These are phyloP conservation scores for Pisolithus albus DNA, from an alignment of 768 basidiomycete genomes.

Conservation along the genomic window DNA sequence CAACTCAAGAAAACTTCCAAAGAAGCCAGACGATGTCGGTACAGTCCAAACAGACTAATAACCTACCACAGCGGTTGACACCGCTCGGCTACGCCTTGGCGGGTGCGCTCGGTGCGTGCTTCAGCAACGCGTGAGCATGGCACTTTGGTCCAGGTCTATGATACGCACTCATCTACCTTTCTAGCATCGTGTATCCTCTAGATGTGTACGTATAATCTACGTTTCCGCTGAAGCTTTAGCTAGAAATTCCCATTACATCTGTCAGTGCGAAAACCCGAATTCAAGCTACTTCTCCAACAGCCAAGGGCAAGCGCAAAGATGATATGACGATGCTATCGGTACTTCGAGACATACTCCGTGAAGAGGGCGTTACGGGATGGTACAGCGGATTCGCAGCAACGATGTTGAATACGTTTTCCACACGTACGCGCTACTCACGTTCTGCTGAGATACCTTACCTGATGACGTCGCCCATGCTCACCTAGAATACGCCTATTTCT, in stretches of 20 bases:
- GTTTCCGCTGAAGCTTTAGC: not conserved
- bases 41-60: constrained; percentile 44
- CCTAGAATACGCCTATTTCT: constrained; percentile 98
- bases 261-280: constrained; percentile 88
- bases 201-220: constrained; percentile 64
- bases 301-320: constrained; percentile 46
- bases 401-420: constrained; percentile 97
- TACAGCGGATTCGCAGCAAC: constrained; percentile 93
- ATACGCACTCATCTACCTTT: constrained; percentile 4
- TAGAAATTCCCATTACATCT: not conserved
- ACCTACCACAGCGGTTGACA: constrained; percentile 62
- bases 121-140: constrained; percentile 78
- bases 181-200: constrained; percentile 86
- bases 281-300: constrained; percentile 63
- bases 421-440: constrained; percentile 55
- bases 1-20: too few species aligned
- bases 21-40: constrained; percentile 25
- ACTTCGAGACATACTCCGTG: constrained; percentile 62
- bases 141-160: not conserved
- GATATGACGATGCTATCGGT: constrained; percentile 54
- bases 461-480: not conserved
- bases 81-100: constrained; percentile 87
- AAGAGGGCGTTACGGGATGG: constrained; percentile 76
- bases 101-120: constrained; percentile 89
- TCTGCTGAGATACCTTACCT: not conserved